Evolutionary conservation across 2,329 filamentous ascomycete species (phyloP).

Genomic region (Colletotrichum nymphaeae): DNA sequence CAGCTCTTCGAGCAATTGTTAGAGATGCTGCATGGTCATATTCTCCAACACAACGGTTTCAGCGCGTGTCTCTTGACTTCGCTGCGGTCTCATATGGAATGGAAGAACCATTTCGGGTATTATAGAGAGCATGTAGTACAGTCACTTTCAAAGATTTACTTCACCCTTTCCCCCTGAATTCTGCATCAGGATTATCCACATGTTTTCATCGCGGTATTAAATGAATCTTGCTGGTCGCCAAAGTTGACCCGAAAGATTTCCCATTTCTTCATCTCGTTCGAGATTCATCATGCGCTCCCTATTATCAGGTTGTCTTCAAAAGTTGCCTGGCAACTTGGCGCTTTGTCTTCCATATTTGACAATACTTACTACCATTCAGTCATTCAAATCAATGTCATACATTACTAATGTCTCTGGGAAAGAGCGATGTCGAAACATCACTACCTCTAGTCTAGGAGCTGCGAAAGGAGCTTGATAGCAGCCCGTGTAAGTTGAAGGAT

Average conservation of each 20-base stretch:
- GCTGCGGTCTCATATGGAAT: not conserved
- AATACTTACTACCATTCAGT: not conserved
- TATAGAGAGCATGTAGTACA: too few relatives aligned
- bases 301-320: not conserved
- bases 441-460: not conserved
- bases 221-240: not conserved
- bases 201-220: too few relatives aligned
- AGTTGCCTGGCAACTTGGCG: not conserved
- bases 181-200: not conserved
- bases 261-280: not conserved
- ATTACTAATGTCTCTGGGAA: not conserved
- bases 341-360: not conserved
- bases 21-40: not conserved
- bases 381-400: not conserved
- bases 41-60: not conserved
- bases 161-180: not conserved
- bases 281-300: not conserved
- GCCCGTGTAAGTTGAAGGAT: not conserved
- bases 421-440: not conserved
- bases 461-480: not conserved
- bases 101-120: not conserved
- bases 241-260: not conserved
- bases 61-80: not conserved
- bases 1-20: not conserved
- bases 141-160: not conserved